These are phyloP conservation scores for Dendrocalamus sinicus DNA, from an alignment of 176 grass and related monocot genomes.

Conservation along the genomic window DNA sequence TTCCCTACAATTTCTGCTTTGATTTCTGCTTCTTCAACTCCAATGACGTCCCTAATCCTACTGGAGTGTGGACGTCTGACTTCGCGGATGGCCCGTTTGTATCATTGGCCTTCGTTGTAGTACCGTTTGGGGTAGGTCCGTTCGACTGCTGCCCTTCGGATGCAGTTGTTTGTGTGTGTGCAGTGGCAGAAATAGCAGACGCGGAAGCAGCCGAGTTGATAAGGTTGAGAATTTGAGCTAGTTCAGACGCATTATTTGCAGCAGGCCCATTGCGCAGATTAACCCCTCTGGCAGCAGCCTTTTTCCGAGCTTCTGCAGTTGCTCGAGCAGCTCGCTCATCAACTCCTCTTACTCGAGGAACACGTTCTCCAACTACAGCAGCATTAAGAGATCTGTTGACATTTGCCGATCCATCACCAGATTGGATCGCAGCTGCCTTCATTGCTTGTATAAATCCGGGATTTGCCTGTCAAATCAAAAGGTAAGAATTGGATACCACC, in stretches of 20 bases:
- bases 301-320: constrained; percentile 73
- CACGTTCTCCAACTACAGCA: constrained; percentile 58
- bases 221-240: constrained; percentile 68
- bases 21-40: constrained; percentile 89
- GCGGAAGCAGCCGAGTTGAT: constrained; percentile 50
- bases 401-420: constrained; percentile 48
- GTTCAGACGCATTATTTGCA: constrained; percentile 29
- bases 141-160: constrained; percentile 26
- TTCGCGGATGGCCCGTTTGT: constrained; percentile 32
- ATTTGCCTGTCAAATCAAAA: constrained; percentile 58
- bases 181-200: constrained; percentile 24
- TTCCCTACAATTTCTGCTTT: constrained; percentile 52
- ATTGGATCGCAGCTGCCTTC: constrained; percentile 68
- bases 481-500: background rate
- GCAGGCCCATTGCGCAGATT: constrained; percentile 60
- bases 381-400: constrained; percentile 61
- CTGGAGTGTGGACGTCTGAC: constrained; percentile 46
- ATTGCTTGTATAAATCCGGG: constrained; percentile 81
- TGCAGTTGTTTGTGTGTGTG: constrained; percentile 34
- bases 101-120: constrained; percentile 30
- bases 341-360: constrained; percentile 68
- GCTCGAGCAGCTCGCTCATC: constrained; percentile 86
- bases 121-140: constrained; percentile 43
- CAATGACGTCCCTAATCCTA: constrained; percentile 80
- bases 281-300: constrained; percentile 80